Evolutionary conservation across 257 asterid genomes (phyloP).

Genomic region (Leonotis leonurus): DNA sequence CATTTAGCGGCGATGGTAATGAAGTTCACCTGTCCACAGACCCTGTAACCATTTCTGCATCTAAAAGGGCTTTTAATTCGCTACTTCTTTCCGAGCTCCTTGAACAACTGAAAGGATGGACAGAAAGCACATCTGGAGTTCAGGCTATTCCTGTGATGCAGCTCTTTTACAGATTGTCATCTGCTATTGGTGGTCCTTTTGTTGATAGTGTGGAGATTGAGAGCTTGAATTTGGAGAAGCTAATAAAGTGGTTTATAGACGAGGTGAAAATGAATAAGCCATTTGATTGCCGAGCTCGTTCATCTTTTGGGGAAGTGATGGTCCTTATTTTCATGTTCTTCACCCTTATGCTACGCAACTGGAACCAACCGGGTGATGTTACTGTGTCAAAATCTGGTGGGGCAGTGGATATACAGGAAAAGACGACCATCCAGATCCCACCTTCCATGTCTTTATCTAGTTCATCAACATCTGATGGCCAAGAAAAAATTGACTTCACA

Average conservation of each 20-base stretch:
- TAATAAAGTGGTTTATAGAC: conserved; percentile 81
- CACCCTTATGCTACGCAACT: conserved; percentile 94
- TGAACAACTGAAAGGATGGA: conserved; percentile 96
- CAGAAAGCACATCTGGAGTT: conserved; percentile 76
- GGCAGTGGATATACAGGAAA: conserved; percentile 58
- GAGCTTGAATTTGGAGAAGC: conserved; percentile 74
- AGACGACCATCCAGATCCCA: conserved; percentile 36
- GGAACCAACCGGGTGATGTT: conserved; percentile 97
- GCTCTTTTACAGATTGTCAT: conserved; percentile 83
- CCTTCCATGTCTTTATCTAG: conserved; percentile 37
- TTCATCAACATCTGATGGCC: conserved; percentile 50
- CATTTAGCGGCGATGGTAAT: conserved; percentile 68
- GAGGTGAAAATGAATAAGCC: conserved; percentile 69
- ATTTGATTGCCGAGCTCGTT: conserved; percentile 58
- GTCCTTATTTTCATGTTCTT: conserved; percentile 90
- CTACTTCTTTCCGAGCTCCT: conserved; percentile 89
- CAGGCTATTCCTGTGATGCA: conserved; percentile 96
- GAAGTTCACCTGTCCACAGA: conserved; percentile 80
- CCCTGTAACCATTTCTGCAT: conserved; percentile 92
- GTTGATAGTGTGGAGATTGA: conserved; percentile 57
- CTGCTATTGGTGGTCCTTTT: conserved; percentile 96
- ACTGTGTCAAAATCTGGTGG: conserved; percentile 55
- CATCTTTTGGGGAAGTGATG: conserved; percentile 80
- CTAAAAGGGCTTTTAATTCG: conserved; percentile 92
- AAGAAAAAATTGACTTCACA: conserved; percentile 54